These are phyloP conservation scores for Rhodotorula sp. DNA, from an alignment of 1,284 basidiomycete genomes.

Conservation along the genomic window DNA sequence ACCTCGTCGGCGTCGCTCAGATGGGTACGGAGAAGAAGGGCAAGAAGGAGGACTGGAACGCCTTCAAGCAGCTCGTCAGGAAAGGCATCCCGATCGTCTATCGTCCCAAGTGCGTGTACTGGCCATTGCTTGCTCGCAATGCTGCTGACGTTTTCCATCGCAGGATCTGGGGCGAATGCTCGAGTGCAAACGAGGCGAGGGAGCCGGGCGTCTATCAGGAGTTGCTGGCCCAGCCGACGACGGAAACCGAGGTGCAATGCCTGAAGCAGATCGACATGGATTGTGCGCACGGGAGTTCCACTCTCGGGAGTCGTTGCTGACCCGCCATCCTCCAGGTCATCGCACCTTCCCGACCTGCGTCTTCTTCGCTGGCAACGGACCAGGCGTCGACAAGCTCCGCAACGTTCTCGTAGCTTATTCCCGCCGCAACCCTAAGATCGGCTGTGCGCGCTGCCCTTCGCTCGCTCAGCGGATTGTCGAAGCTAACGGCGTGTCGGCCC, in stretches of 20 bases:
- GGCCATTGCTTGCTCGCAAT: no score
- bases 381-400: conserved; percentile 85
- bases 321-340: conserved; percentile 30
- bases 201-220: conserved; percentile 91
- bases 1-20: conserved; percentile 80
- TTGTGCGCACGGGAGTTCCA: conserved; percentile 56
- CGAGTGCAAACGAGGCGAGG: conserved; percentile 82
- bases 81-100: conserved; percentile 85
- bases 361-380: conserved; percentile 93
- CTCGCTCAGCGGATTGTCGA: background rate
- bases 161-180: conserved; percentile 77
- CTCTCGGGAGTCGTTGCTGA: background rate
- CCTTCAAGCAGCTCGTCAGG: conserved; percentile 75
- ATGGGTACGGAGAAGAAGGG: conserved; percentile 70
- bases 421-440: conserved; percentile 57
- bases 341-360: conserved; percentile 93
- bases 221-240: conserved; percentile 63
- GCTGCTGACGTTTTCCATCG: conserved; percentile 51
- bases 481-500: conserved; percentile 38
- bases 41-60: conserved; percentile 68
- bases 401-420: conserved; percentile 88
- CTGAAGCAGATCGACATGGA: conserved; percentile 90
- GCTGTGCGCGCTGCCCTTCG: conserved; percentile 43
- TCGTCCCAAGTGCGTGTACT: conserved; percentile 60
- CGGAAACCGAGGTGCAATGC: conserved; percentile 58